Evolutionary conservation across 2,329 filamentous ascomycete genomes (phyloP).

Genomic region (Orbilia quercus): DNA sequence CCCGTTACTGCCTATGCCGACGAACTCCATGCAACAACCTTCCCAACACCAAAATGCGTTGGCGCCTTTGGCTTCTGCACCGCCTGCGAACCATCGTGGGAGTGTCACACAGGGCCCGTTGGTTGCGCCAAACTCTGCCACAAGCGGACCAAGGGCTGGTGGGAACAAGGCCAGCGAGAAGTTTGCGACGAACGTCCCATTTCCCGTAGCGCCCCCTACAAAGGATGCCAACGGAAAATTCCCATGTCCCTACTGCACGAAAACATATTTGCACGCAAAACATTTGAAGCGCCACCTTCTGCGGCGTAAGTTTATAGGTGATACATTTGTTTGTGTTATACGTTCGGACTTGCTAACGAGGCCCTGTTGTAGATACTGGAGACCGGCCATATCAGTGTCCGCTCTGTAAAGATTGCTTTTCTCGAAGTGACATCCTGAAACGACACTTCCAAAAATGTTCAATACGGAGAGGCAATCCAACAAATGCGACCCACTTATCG

Average conservation of each 20-base stretch:
- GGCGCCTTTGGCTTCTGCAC: slow-evolving; percentile 47
- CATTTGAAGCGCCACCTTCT: slow-evolving; percentile 96
- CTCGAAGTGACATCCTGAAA: slow-evolving; percentile 96
- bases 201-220: slow-evolving; percentile 70
- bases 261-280: slow-evolving; percentile 97
- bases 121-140: slow-evolving; percentile 37
- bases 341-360: slow-evolving; percentile 61
- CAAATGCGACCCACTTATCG: slow-evolving; percentile 91
- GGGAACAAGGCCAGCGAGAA: slow-evolving; percentile 44
- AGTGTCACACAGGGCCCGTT: slow-evolving; percentile 45
- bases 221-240: slow-evolving; percentile 99
- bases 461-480: slow-evolving; percentile 93
- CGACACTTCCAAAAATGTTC: slow-evolving; percentile 99
- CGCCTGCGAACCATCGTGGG: slow-evolving; percentile 42
- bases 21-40: slow-evolving; percentile 52
- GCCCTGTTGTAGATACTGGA: slow-evolving; percentile 80
- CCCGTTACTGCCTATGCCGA: slow-evolving; percentile 54
- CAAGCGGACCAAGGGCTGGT: slow-evolving; percentile 34
- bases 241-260: slow-evolving; percentile 96
- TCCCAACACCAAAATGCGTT: slow-evolving; percentile 55
- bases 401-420: slow-evolving; percentile 97
- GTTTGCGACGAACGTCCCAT: slow-evolving; percentile 53
- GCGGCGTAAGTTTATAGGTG: slow-evolving; percentile 67
- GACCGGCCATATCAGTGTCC: slow-evolving; percentile 99
- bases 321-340: slow-evolving; percentile 66